A percentile compares a stretch with the other conserved stretches of the same genome.
These are phyloP conservation scores for Acer yangbiense DNA, from an alignment of 345 rosid genomes.

Conservation along the genomic window DNA sequence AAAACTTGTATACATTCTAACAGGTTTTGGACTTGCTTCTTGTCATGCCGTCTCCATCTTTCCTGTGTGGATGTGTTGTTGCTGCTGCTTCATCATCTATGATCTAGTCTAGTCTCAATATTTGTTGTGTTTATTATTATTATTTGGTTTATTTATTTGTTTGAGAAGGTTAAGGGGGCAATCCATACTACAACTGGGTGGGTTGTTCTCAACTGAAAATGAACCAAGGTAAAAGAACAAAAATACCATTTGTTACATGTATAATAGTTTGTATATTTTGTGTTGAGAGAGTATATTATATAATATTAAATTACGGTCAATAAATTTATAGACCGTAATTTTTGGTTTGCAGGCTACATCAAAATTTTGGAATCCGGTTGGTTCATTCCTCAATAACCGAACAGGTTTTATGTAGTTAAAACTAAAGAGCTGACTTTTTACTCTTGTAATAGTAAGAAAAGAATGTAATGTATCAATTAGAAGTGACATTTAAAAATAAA, in stretches of 20 bases:
- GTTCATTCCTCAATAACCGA: no score
- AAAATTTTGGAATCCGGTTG: no score
- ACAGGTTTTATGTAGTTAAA: no score
- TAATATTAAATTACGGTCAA: no score
- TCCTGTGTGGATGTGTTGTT: neutral
- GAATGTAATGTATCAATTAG: no score
- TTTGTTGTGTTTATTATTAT: conserved; percentile 6
- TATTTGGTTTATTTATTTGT: conserved; percentile 13
- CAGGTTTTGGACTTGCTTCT: conserved; percentile 11
- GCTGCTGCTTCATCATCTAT: neutral
- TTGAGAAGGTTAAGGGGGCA: neutral
- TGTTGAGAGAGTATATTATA: neutral
- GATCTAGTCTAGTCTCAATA: neutral
- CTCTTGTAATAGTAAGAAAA: no score
- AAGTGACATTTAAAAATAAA: no score
- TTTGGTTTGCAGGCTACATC: no score
- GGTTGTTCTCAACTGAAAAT: conserved; percentile 1
- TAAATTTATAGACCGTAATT: no score
- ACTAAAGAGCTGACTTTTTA: no score
- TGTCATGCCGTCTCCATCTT: neutral
- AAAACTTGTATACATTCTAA: neutral
- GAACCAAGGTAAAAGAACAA: neutral
- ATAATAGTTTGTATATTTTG: neutral
- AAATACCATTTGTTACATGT: neutral
- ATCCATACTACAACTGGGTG: neutral